phyloP scores from a whole-genome alignment of 805 yeast species.

The Osmozyma mogii region DNA sequence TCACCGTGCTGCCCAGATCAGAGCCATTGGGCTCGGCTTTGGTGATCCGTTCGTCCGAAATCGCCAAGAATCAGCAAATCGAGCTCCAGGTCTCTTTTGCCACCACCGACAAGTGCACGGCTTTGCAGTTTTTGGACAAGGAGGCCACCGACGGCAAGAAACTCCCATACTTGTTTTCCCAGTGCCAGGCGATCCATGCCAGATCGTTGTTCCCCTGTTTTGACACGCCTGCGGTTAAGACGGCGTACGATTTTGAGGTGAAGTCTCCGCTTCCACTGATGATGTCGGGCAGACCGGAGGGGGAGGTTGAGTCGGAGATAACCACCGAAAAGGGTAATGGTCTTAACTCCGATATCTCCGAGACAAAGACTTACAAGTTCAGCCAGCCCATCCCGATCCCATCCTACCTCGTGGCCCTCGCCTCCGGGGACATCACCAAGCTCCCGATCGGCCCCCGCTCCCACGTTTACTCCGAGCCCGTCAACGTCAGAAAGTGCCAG shows the following conservation, averaged over 20 bases:
- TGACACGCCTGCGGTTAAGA: conserved; percentile 82
- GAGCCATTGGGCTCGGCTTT: conserved; percentile 59
- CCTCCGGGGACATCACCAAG: conserved; percentile 67
- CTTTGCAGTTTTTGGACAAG: conserved; percentile 76
- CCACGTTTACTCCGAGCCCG: conserved; percentile 71
- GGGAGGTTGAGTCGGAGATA: conserved; percentile 10
- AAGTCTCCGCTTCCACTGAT: conserved; percentile 62
- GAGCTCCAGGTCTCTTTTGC: too few relatives aligned
- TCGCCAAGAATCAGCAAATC: too few relatives aligned
- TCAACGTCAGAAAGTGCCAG: conserved; percentile 56
- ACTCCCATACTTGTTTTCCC: conserved; percentile 72
- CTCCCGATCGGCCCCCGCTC: conserved; percentile 82
- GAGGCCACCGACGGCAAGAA: conserved; percentile 67
- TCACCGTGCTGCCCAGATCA: conserved; percentile 28
- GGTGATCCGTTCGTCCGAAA: conserved; percentile 17
- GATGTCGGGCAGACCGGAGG: conserved; percentile 56
- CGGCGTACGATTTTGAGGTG: conserved; percentile 51
- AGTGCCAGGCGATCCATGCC: conserved; percentile 88
- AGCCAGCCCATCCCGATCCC: conserved; percentile 81
- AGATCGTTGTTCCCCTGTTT: conserved; percentile 83
- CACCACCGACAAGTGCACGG: conserved; percentile 74
- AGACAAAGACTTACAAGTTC: conserved; percentile 42
- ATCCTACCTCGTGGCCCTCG: conserved; percentile 74
- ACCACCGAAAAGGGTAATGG: conserved; percentile 2
- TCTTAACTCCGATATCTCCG: neutral